Evolutionary conservation across 805 yeast species (phyloP).

Genomic region (Saccharomycopsis sp.): DNA sequence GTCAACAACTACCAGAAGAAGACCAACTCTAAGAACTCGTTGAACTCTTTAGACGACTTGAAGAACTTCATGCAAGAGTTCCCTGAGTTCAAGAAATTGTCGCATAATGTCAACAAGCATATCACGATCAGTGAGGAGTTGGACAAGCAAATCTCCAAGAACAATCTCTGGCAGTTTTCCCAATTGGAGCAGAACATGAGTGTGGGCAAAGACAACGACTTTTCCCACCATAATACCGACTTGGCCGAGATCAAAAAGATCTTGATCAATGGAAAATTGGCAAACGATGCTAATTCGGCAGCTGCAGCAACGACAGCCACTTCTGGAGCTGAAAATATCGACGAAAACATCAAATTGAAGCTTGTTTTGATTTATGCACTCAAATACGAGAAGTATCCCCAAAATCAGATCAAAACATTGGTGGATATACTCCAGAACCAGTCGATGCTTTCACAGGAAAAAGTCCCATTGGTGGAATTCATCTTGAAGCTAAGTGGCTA

Average conservation of each 20-base stretch:
- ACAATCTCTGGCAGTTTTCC: conserved; percentile 74
- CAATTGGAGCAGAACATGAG: conserved; percentile 86
- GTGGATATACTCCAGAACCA: conserved; percentile 33
- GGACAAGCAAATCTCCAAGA: conserved; percentile 59
- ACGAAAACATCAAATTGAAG: conserved; percentile 57
- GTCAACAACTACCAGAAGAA: conserved; percentile 76
- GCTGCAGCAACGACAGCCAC: conserved; percentile 21
- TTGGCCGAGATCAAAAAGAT: conserved; percentile 48
- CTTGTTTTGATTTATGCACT: conserved; percentile 68
- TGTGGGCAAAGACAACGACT: conserved; percentile 42
- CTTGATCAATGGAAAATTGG: conserved; percentile 32
- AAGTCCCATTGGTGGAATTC: conserved; percentile 38
- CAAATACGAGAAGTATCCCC: conserved; percentile 52
- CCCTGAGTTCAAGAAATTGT: conserved; percentile 87
- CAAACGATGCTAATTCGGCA: conserved; percentile 23
- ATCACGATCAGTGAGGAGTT: conserved; percentile 85
- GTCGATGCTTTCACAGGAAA: conserved; percentile 30
- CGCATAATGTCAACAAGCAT: conserved; percentile 86
- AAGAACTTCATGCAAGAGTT: conserved; percentile 85
- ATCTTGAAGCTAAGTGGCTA: conserved; percentile 41
- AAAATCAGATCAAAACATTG: conserved; percentile 36
- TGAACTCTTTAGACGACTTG: conserved; percentile 72
- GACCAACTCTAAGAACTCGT: conserved; percentile 60
- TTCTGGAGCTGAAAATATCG: conserved; percentile 30
- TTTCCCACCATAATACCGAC: conserved; percentile 42